Base-by-base conservation (phyloP, 192 early-diverging fungal species). In the Podila horticola region DNA sequence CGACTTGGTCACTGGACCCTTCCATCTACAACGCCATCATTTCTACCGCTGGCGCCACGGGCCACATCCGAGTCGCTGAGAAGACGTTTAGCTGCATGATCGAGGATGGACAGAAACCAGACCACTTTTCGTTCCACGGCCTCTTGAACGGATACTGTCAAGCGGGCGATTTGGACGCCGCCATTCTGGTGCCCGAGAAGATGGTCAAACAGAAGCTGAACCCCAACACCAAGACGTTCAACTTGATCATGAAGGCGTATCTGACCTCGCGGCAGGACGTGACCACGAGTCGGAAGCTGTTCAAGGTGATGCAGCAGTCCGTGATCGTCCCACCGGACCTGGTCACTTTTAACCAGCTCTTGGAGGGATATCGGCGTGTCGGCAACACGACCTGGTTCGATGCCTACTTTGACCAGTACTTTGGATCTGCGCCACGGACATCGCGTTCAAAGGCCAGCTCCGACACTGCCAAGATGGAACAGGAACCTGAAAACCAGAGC, bases 171-270 rank as follows among this genome's bases (percentile, higher is more conserved):
- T 66, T 81, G 12, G 62, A 69, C 17, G 77, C 70, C 1, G 77
- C 77, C 1, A 29, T 73, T 15, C 24, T 69, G 71, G 65, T 73
- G 11, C 71, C 77, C 9, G 62, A 73, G 29, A 64, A 67, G 59
- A 84, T 84, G 83, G 30, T 84, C n/a, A 79, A 79, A 26, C 67
- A 64, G 10, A 77, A 74, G 17, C 45, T 84, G 15, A 41, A n/a
- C 1, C 83, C 83, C 29, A 77, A 66, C 4, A 79, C 75, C 52
- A 74, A 58, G 59, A 84, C 83, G 22, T 84, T 84, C 41, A 84
- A 84, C 50, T 33, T 77, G 58, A 55, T 79, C 15, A 84, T 84
- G 71, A 74, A 76, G 34, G 74, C 75, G 28, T 74, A 79, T 30
- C 63, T 84, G 28, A 29, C 33, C 3, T 26, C 63, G 26, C n/a